These are phyloP conservation scores for Sechiopsis laciniata DNA, from an alignment of 306 rosid species.

Conservation along the genomic window DNA sequence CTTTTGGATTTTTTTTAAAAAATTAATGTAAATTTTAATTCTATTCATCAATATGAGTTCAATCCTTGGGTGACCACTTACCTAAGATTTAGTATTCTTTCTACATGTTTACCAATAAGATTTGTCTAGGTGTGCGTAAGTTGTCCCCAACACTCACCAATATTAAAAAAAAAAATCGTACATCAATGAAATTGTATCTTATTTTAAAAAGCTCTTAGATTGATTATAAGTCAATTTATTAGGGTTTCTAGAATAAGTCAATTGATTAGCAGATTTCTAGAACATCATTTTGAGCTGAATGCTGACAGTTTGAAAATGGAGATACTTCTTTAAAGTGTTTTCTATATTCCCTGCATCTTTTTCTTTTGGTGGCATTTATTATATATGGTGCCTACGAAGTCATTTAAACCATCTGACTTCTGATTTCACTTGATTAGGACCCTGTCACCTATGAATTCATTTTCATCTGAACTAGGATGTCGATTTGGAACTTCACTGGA, in stretches of 20 bases:
- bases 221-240: background rate
- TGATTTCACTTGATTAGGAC: constrained; percentile 49
- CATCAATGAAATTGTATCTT: background rate
- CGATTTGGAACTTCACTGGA: constrained; percentile 78
- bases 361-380: background rate
- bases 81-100: too few species aligned
- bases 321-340: constrained; percentile 9
- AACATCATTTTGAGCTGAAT: background rate
- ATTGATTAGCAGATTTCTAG: background rate
- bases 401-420: constrained; percentile 18
- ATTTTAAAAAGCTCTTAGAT: background rate
- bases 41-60: too few species aligned
- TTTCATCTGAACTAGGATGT: constrained; percentile 92
- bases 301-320: background rate
- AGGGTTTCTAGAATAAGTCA: background rate
- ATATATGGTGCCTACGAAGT: background rate
- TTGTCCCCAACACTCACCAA: too few species aligned
- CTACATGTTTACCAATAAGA: too few species aligned
- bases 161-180: too few species aligned
- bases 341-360: constrained; percentile 10
- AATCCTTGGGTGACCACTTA: too few species aligned
- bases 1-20: too few species aligned
- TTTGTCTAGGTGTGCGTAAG: too few species aligned
- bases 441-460: constrained; percentile 80
- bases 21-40: too few species aligned